Percentiles rank a stretch among this genome's conserved stretches.
Conservation (phyloP, 1,139 yeast species). For the Yamadazyma kanchanaburiensis region DNA sequence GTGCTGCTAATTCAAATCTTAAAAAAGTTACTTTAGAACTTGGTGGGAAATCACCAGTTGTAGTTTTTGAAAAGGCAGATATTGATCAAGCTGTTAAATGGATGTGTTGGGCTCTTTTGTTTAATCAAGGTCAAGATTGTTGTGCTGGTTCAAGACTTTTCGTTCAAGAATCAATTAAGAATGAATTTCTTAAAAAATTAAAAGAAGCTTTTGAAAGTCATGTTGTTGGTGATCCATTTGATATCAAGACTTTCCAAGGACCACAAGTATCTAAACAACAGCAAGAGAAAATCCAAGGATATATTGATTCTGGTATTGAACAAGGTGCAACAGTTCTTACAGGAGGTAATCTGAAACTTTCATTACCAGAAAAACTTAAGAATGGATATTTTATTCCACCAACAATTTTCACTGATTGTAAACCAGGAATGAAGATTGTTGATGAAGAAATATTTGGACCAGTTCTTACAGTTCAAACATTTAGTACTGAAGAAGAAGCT, state of each 20-base stretch:
- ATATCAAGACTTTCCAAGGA: conserved; percentile 60
- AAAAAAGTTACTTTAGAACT: conserved; percentile 82
- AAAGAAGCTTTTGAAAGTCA: conserved; percentile 37
- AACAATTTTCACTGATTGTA: conserved; percentile 53
- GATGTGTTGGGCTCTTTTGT: conserved; percentile 80
- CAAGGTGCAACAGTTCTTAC: conserved; percentile 52
- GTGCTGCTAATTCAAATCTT: conserved; percentile 32
- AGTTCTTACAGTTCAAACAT: conserved; percentile 52
- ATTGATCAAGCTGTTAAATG: conserved; percentile 78
- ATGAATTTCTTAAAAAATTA: conserved; percentile 47
- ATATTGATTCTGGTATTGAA: conserved; percentile 49
- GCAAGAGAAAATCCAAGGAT: conserved; percentile 53
- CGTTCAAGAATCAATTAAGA: conserved; percentile 40
- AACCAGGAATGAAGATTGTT: conserved; percentile 50
- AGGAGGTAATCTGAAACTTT: conserved; percentile 42
- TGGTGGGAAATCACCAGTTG: conserved; percentile 85
- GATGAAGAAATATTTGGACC: conserved; percentile 63
- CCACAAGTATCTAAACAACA: conserved; percentile 77
- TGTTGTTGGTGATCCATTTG: conserved; percentile 59
- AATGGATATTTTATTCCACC: conserved; percentile 52
- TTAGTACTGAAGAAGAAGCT: conserved; percentile 51
- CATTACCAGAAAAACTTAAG: conserved; percentile 42
- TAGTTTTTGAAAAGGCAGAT: conserved; percentile 71
- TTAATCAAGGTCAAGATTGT: conserved; percentile 60
- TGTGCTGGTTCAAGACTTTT: conserved; percentile 45